Conservation (phyloP, 345 rosid genomes). For the Bruguiera parviflora region DNA sequence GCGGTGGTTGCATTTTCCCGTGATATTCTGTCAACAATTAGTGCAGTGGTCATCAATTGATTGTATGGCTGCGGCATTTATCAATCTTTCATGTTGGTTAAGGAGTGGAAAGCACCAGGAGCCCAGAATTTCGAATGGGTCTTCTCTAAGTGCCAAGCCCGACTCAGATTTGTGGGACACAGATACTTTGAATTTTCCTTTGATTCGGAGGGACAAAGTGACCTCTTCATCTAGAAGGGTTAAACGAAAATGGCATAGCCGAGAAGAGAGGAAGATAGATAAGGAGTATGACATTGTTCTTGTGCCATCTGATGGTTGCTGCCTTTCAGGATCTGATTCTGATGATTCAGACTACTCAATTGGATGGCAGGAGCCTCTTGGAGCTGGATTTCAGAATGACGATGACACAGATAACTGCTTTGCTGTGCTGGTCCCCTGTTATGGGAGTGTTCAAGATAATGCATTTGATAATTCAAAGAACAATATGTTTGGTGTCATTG, state of each 20-base stretch:
- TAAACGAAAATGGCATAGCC: slow-evolving; percentile 59
- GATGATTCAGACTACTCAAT: slow-evolving; percentile 70
- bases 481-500: slow-evolving; percentile 38
- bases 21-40: too few relatives aligned
- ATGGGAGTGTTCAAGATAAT: slow-evolving; percentile 40
- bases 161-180: slow-evolving; percentile 47
- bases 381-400: slow-evolving; percentile 55
- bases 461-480: slow-evolving; percentile 29
- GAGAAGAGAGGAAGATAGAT: slow-evolving; percentile 65
- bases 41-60: slow-evolving; percentile 3
- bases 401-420: slow-evolving; percentile 58
- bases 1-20: too few relatives aligned
- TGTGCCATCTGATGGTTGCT: slow-evolving; percentile 73
- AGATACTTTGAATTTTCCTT: slow-evolving; percentile 55
- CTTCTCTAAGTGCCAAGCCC: slow-evolving; percentile 35
- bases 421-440: slow-evolving; percentile 71
- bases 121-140: slow-evolving; percentile 39
- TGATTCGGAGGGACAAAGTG: slow-evolving; percentile 31
- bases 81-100: slow-evolving; percentile 62
- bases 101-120: slow-evolving; percentile 56
- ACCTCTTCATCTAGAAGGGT: slow-evolving; percentile 51
- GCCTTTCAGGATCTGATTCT: slow-evolving; percentile 72
- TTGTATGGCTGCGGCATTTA: slow-evolving; percentile 55
- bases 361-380: slow-evolving; percentile 83
- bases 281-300: slow-evolving; percentile 65